A percentile compares a stretch with the other conserved stretches of the same genome.
phyloP scores from a whole-genome alignment of 768 basidiomycete genomes.

The Floccularia luteovirens region DNA sequence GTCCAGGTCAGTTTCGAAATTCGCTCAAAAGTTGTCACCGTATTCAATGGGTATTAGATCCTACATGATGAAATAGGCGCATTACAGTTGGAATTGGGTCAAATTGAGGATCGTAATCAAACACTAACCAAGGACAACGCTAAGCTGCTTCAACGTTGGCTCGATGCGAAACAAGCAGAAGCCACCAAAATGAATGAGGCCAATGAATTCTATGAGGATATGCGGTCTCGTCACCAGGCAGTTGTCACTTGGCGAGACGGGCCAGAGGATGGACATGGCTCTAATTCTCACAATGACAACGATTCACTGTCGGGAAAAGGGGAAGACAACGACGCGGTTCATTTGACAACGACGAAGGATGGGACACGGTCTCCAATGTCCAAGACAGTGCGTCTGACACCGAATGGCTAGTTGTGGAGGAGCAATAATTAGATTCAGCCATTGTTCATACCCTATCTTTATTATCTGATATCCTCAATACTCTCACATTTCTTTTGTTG shows the following conservation, averaged over 20 bases:
- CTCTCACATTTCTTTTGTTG: not conserved
- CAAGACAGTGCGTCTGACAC: slow-evolving; percentile 75
- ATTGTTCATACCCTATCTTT: slow-evolving; percentile 22
- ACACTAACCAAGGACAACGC: slow-evolving; percentile 91
- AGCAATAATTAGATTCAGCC: slow-evolving; percentile 12
- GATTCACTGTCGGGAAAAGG: slow-evolving; percentile 65
- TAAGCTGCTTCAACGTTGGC: slow-evolving; percentile 91
- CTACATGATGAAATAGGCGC: slow-evolving; percentile 94
- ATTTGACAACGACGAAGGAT: slow-evolving; percentile 52
- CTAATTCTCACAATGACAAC: slow-evolving; percentile 16
- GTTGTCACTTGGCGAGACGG: slow-evolving; percentile 51
- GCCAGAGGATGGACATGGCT: slow-evolving; percentile 17
- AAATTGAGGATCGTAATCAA: slow-evolving; percentile 82
- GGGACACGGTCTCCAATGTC: slow-evolving; percentile 63
- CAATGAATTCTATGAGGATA: slow-evolving; percentile 82
- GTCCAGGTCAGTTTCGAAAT: slow-evolving; percentile 59
- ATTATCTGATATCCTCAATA: not conserved
- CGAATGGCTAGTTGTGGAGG: slow-evolving; percentile 83
- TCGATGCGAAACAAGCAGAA: slow-evolving; percentile 89
- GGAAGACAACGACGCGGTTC: slow-evolving; percentile 41
- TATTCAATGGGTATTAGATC: slow-evolving; percentile 39
- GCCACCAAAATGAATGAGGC: slow-evolving; percentile 95
- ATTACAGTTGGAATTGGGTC: slow-evolving; percentile 82
- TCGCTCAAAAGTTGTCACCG: slow-evolving; percentile 3
- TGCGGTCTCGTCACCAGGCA: slow-evolving; percentile 67